Evolutionary conservation across 805 yeast genomes (phyloP), one percentile per base, ranked within the genome.

Genomic region (Candida pseudoglaebosa): DNA sequence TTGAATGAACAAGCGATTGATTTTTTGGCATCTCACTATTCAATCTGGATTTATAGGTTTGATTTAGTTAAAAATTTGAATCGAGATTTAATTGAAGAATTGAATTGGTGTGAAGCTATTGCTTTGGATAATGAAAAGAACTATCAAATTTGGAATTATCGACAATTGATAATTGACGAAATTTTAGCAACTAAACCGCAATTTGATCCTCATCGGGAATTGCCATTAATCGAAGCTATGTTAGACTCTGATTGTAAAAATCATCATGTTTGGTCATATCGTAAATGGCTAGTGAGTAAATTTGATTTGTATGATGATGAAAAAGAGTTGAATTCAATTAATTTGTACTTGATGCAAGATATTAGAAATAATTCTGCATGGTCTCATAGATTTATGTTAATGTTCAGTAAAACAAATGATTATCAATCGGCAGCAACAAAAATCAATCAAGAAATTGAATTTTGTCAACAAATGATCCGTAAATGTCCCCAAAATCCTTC

Each of bases 131-230:
- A 84, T 57, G 84, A 90, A 29, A 93, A 93, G 59, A 91, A 90
- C 65, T 93, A 93, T 62, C 99, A 93, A 59, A 83, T 91, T n/a
- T 93, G 98, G 97, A 86, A 90, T 50, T 90, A 91, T 54, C 75
- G 97, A 40, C 90, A 84, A 52, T 65, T 79, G 24, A 55, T 91
- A 6, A 62, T 84, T 39, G 70, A 70, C 30, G 34, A 47, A 39
- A 56, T 66, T 24, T n/a, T 56, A 36, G 41, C 38, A 16, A 20
- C 34, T 5, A 47, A 42, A 4, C 20, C 22, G 10, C 42, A 40
- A 40, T 71, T 71, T 48, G 49, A 66, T 32, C 60, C 72, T 2
- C 65, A 61, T 30, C 64, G 80, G 26, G 98, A 93, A 54, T 69
- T 70, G 37, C 82, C 85, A 2, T 70, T 88, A 16, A 65, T 84